A percentile compares a stretch with the other conserved stretches of the same genome.
Conservation (phyloP, 441 rosid genomes). For the Aleurites moluccanus region DNA sequence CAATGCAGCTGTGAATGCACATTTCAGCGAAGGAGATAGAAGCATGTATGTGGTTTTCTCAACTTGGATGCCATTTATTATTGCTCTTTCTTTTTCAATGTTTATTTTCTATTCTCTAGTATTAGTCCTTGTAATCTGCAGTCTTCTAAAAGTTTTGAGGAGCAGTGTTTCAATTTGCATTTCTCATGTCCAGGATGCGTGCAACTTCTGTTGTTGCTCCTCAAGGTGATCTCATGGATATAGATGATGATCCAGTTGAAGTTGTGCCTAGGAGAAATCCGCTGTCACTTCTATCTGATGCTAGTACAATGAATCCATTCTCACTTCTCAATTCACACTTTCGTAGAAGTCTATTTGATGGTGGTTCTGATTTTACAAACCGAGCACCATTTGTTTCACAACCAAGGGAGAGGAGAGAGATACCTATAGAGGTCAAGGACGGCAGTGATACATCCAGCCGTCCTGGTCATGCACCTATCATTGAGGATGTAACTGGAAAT, state of each 20-base stretch:
- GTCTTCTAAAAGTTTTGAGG: neutral
- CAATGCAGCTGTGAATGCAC: constrained; percentile 90
- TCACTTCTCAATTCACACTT: constrained; percentile 52
- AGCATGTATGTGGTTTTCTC: constrained; percentile 45
- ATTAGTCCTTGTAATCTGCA: neutral
- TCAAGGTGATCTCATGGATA: constrained; percentile 74
- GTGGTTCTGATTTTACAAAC: constrained; percentile 43
- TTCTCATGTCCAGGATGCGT: constrained; percentile 34
- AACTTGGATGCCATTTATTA: neutral
- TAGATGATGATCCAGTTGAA: constrained; percentile 80
- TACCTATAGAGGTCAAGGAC: constrained; percentile 84
- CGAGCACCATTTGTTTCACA: constrained; percentile 59
- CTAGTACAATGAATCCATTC: constrained; percentile 41
- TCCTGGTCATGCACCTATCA: constrained; percentile 55
- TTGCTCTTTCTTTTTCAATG: constrained; percentile 8
- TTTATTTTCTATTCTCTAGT: neutral
- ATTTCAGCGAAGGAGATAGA: constrained; percentile 83
- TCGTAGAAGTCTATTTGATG: constrained; percentile 40
- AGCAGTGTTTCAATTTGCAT: constrained; percentile 9
- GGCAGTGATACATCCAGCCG: constrained; percentile 47
- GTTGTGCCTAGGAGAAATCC: constrained; percentile 36
- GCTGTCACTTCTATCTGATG: constrained; percentile 36
- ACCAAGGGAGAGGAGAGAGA: constrained; percentile 82
- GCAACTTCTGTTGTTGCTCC: constrained; percentile 41
- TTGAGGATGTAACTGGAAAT: constrained; percentile 79